Evolutionary conservation across 441 rosid species (phyloP).

Genomic region (Manihot esculenta): DNA sequence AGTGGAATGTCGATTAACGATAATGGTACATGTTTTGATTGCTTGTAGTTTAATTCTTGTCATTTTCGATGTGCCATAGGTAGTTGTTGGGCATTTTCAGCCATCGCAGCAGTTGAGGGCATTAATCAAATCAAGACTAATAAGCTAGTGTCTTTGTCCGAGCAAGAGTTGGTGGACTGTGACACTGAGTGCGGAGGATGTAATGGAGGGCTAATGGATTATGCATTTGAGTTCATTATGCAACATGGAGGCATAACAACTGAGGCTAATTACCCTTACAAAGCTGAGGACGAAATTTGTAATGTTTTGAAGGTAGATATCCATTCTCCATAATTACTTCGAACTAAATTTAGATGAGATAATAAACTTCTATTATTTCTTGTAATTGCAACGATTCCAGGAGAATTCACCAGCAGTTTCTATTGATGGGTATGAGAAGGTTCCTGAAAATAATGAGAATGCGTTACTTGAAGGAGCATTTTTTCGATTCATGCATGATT

Average conservation of each 20-base stretch:
- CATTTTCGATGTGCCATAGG: conserved; percentile 36
- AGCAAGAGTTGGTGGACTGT: conserved; percentile 80
- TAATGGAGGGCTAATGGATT: conserved; percentile 81
- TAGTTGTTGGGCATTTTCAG: conserved; percentile 95
- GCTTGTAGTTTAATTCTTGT: conserved; percentile 8
- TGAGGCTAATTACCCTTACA: conserved; percentile 62
- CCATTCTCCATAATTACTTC: neutral
- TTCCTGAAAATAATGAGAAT: conserved; percentile 62
- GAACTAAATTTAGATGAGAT: neutral
- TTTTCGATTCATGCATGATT: no score
- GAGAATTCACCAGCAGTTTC: conserved; percentile 52
- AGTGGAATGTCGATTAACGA: neutral
- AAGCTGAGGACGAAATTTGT: conserved; percentile 47
- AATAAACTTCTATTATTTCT: neutral
- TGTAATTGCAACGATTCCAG: conserved; percentile 23
- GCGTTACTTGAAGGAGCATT: conserved; percentile 72
- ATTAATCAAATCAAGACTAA: conserved; percentile 66
- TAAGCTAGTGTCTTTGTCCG: conserved; percentile 61
- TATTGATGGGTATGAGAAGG: conserved; percentile 72
- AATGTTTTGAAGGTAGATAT: conserved; percentile 35
- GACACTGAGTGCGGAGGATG: conserved; percentile 83
- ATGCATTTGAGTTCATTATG: conserved; percentile 74
- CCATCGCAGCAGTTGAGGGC: conserved; percentile 82
- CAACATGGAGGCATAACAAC: conserved; percentile 63
- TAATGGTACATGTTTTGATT: neutral